A percentile compares a stretch with the other conserved stretches of the same genome.
Evolutionary conservation across 2,329 filamentous ascomycete genomes (phyloP).

Genomic region (Pyrenophora tritici-repentis): DNA sequence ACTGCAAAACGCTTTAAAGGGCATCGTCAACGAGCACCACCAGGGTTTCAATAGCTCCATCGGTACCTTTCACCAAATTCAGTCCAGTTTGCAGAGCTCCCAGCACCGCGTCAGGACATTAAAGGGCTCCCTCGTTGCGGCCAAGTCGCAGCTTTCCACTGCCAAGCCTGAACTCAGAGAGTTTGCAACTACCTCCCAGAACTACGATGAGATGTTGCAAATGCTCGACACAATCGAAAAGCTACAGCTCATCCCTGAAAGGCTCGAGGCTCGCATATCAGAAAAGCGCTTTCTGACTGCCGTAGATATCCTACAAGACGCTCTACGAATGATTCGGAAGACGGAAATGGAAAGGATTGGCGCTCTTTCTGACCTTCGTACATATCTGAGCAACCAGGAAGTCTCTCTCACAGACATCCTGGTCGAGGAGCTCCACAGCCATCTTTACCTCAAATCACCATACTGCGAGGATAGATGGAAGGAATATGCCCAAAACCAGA

Average conservation of each 20-base stretch:
- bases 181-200: slow-evolving; percentile 82
- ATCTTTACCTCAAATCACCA: slow-evolving; percentile 95
- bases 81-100: slow-evolving; percentile 85
- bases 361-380: slow-evolving; percentile 80
- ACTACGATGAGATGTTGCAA: slow-evolving; percentile 87
- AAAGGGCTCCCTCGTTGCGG: slow-evolving; percentile 79
- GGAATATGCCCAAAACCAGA: slow-evolving; percentile 71
- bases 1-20: slow-evolving; percentile 89
- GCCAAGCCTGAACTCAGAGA: slow-evolving; percentile 92
- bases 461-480: slow-evolving; percentile 98
- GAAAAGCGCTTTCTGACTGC: slow-evolving; percentile 94
- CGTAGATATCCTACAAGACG: slow-evolving; percentile 88
- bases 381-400: slow-evolving; percentile 92
- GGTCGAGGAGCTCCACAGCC: slow-evolving; percentile 96
- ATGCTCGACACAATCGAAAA: slow-evolving; percentile 84
- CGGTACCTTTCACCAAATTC: slow-evolving; percentile 98
- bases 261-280: slow-evolving; percentile 90
- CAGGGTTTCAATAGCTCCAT: slow-evolving; percentile 99
- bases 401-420: slow-evolving; percentile 89
- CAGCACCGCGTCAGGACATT: slow-evolving; percentile 82
- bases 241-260: slow-evolving; percentile 84
- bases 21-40: slow-evolving; percentile 95
- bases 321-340: slow-evolving; percentile 78
- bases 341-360: slow-evolving; percentile 92
- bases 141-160: slow-evolving; percentile 79